phyloP scores from a whole-genome alignment of 2,329 filamentous ascomycete species.

The Ceratocystis ficicola region DNA sequence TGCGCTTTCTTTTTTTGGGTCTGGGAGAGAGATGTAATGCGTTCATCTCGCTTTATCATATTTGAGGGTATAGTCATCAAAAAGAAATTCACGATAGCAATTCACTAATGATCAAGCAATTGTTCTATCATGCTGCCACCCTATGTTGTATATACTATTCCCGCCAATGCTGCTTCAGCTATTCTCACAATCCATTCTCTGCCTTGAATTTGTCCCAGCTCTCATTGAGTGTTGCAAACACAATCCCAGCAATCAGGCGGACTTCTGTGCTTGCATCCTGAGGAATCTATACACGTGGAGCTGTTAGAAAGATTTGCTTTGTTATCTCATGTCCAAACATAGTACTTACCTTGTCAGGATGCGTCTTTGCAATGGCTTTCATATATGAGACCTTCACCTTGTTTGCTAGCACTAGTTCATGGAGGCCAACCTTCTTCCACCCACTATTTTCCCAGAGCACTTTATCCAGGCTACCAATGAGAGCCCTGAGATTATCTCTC shows the following conservation, averaged over 20 bases:
- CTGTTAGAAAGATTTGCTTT: slow-evolving; percentile 14
- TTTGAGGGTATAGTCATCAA: slow-evolving; percentile 9
- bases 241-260: slow-evolving; percentile 50
- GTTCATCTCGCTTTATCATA: slow-evolving; percentile 1
- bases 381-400: slow-evolving; percentile 98
- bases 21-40: neutral
- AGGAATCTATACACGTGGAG: slow-evolving; percentile 38
- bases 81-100: slow-evolving; percentile 19
- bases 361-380: slow-evolving; percentile 97
- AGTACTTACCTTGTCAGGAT: slow-evolving; percentile 84
- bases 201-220: slow-evolving; percentile 62
- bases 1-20: neutral
- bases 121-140: neutral
- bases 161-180: neutral
- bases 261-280: slow-evolving; percentile 54
- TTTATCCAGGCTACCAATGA: slow-evolving; percentile 73
- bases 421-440: slow-evolving; percentile 94
- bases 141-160: neutral
- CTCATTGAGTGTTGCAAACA: slow-evolving; percentile 59
- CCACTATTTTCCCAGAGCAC: slow-evolving; percentile 86
- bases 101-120: slow-evolving; percentile 4
- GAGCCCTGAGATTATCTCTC: slow-evolving; percentile 76
- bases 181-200: slow-evolving; percentile 48
- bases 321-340: neutral
- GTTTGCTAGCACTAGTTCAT: slow-evolving; percentile 80